A percentile compares a stretch with the other conserved stretches of the same genome.
These are phyloP conservation scores for Ceratobasidium sp. DNA, from an alignment of 1,284 basidiomycete species.

Conservation along the genomic window DNA sequence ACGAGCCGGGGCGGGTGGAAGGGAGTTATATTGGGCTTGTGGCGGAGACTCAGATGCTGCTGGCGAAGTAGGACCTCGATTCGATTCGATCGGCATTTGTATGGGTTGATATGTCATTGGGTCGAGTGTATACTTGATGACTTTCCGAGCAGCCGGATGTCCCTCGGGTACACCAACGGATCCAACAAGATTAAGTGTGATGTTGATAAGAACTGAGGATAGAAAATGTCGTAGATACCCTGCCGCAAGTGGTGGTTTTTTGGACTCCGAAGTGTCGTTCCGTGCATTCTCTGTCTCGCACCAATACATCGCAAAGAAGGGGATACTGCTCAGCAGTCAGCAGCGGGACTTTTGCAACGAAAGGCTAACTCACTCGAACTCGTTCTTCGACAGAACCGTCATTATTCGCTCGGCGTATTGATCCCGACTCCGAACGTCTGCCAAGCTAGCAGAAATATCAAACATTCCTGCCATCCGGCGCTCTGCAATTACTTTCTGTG, in stretches of 20 bases:
- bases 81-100: background rate
- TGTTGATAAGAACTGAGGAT: background rate
- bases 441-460: background rate
- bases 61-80: background rate
- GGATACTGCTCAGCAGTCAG: constrained; percentile 3
- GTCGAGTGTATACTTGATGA: constrained; percentile 15
- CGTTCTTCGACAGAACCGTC: constrained; percentile 8
- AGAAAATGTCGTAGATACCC: constrained; percentile 10
- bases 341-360: background rate
- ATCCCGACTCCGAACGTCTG: background rate
- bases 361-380: constrained; percentile 18
- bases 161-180: constrained; percentile 42
- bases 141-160: constrained; percentile 29
- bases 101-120: background rate
- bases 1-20: background rate
- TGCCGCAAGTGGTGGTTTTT: background rate
- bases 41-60: constrained; percentile 1
- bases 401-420: constrained; percentile 9
- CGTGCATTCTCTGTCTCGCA: constrained; percentile 31
- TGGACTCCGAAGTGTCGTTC: background rate
- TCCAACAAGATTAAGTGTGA: constrained; percentile 33
- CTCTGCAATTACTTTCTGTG: constrained; percentile 43
- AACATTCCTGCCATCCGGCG: constrained; percentile 33
- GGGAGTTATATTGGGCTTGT: background rate
- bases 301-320: constrained; percentile 38